Base-by-base conservation (phyloP, 2,329 filamentous ascomycete genomes). In the Calonectria hongkongensis region DNA sequence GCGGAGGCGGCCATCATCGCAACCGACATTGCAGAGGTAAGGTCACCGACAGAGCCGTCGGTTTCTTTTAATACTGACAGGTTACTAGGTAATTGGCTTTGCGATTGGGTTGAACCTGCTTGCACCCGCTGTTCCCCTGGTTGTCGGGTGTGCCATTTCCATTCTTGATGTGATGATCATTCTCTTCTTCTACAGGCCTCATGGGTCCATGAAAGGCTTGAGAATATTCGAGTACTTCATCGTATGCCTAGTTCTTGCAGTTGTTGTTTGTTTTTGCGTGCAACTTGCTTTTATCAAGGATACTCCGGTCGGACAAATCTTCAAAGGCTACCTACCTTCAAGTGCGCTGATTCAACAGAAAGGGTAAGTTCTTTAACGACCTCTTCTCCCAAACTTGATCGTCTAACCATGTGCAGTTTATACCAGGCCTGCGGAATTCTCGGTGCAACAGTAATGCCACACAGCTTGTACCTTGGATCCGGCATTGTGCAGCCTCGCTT, bases 341-440 rank as follows among this genome's bases (percentile, higher is more conserved):
- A 84, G 84, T 50, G 86, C 88, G 4, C 82, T 94, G 2, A 84
- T 93, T 1, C 84, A 93, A 80, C 87, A 88, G 2, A 79, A 91
- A 79, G 92, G 88, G 83, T 88, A 76, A 72, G 84, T 72, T 28
- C 54, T 25, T 9, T n/a, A 12, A 16, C 21, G 18, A 16, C 2
- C 36, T 48, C 27, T 39, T 9, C 28, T 3, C 10, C 25, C 4
- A 16, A 15, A 12, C 41, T 13, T 83, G n/a, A 4, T 9, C n/a
- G 10, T 33, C 69, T 54, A 47, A 41, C 33, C 16, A 9, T 4
- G 0, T 2, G 4, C 16, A 80, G 81, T 18, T 67, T 92, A 0
- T 94, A 94, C 80, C 92, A 94, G 82, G 90, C 93, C 1, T 95
- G 94, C 74, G 94, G 94, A 65, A 95, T 95, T 70, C 86, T 95